These are phyloP conservation scores for Schizothecium vesticola DNA, from an alignment of 495 filamentous ascomycete species.

Conservation along the genomic window DNA sequence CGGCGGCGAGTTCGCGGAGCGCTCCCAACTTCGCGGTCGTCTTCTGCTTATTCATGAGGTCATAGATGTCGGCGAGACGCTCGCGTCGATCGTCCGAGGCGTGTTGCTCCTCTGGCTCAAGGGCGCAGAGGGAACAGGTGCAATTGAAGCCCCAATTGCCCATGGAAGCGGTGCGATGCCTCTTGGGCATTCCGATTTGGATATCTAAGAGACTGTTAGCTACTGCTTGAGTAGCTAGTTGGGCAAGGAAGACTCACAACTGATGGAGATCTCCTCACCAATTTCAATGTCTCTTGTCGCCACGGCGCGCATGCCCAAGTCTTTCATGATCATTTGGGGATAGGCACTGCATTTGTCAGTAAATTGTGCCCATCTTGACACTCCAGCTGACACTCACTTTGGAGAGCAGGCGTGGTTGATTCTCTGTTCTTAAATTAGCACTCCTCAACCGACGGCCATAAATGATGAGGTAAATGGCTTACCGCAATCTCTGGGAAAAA, in stretches of 20 bases:
- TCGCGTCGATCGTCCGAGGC: constrained; percentile 27
- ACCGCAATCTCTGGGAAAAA: constrained; percentile 35
- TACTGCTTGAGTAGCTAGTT: not conserved
- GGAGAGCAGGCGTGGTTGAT: constrained; percentile 35
- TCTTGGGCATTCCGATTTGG: constrained; percentile 26
- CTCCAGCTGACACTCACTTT: constrained; percentile 20
- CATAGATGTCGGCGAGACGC: constrained; percentile 23
- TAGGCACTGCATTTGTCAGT: constrained; percentile 21
- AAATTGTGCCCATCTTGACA: not conserved
- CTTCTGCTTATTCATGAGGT: constrained; percentile 18
- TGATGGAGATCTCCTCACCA: constrained; percentile 36
- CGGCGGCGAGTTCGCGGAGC: constrained; percentile 19
- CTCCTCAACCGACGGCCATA: not conserved
- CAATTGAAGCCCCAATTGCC: constrained; percentile 34
- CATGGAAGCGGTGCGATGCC: constrained; percentile 20
- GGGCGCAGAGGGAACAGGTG: constrained; percentile 28
- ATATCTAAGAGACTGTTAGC: constrained; percentile 17
- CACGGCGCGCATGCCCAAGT: constrained; percentile 29
- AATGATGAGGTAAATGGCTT: constrained; percentile 3
- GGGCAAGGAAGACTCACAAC: constrained; percentile 21
- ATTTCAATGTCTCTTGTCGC: constrained; percentile 30
- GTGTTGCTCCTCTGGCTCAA: constrained; percentile 11
- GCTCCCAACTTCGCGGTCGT: constrained; percentile 9
- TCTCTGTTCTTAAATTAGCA: constrained; percentile 19
- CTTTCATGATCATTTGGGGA: constrained; percentile 23